Conservation (phyloP, 352 stramenopile genomes). For the Phytopythium oedochilum region DNA sequence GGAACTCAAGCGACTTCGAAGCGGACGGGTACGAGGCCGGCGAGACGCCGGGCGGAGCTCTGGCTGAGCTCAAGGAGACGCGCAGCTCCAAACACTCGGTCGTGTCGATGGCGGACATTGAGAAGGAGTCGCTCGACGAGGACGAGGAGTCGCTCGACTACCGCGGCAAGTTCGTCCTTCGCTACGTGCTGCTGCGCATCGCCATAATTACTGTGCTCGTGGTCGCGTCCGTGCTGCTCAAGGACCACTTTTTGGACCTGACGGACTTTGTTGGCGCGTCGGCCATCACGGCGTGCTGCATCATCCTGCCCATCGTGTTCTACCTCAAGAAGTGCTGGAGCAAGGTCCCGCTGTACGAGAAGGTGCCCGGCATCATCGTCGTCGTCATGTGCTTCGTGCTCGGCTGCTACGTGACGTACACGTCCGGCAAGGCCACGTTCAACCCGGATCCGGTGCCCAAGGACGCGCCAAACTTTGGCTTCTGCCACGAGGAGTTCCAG, state of each 20-base stretch:
- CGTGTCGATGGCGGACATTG: constrained; percentile 21
- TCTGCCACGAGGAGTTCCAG: too few relatives aligned
- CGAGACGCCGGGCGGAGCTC: constrained; percentile 21
- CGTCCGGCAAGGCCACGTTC: constrained; percentile 36
- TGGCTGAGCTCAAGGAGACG: too few relatives aligned
- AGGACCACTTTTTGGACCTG: constrained; percentile 65
- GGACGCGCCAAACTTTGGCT: too few relatives aligned
- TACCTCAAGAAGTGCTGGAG: constrained; percentile 68
- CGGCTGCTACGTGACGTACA: constrained; percentile 37
- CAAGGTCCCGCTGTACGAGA: constrained; percentile 40
- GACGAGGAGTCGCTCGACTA: constrained; percentile 30
- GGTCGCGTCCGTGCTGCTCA: constrained; percentile 44
- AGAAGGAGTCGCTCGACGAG: constrained; percentile 28
- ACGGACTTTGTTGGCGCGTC: constrained; percentile 65
- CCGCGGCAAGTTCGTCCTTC: constrained; percentile 25
- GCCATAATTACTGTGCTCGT: constrained; percentile 32
- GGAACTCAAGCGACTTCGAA: constrained; percentile 20
- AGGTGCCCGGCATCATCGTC: constrained; percentile 21
- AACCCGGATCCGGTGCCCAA: too few relatives aligned
- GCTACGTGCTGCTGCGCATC: constrained; percentile 35
- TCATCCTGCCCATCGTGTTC: constrained; percentile 63
- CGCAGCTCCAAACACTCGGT: constrained; percentile 27
- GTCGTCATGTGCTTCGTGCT: constrained; percentile 27
- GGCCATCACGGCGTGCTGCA: constrained; percentile 48
- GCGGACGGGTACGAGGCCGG: not conserved